Conservation (phyloP, 2,329 filamentous ascomycete genomes). For the Penicillium sp. region DNA sequence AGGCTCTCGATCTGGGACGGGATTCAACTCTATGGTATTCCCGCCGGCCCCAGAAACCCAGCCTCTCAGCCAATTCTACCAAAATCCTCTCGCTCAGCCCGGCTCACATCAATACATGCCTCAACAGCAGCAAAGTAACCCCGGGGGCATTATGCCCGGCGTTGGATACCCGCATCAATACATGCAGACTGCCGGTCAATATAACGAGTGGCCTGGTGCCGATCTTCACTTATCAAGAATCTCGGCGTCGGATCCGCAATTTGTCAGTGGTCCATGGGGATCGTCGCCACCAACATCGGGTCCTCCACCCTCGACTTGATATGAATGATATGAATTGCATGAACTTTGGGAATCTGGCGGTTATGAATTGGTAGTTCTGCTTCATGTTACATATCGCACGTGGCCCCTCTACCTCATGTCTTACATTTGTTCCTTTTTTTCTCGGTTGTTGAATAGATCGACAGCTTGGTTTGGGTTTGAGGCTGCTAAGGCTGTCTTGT, state of each 20-base stretch:
- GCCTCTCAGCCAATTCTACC: slow-evolving; percentile 9
- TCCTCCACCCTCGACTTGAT: background rate
- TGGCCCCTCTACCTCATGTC: background rate
- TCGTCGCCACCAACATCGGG: slow-evolving; percentile 13
- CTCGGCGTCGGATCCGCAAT: slow-evolving; percentile 26
- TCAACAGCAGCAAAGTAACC: background rate
- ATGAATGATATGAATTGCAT: background rate
- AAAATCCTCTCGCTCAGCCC: slow-evolving; percentile 10
- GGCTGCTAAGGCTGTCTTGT: background rate
- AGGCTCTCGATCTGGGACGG: slow-evolving; percentile 4
- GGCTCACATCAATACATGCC: slow-evolving; percentile 12
- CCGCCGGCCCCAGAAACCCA: background rate
- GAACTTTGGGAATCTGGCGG: background rate
- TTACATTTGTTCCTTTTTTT: background rate
- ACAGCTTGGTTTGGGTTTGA: background rate
- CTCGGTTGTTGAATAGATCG: background rate
- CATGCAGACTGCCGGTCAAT: background rate
- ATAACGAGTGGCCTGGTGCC: slow-evolving; percentile 1
- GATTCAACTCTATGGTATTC: slow-evolving; percentile 1
- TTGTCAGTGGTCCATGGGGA: slow-evolving; percentile 32
- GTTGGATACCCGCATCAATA: background rate
- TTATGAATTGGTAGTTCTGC: background rate
- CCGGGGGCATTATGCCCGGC: background rate
- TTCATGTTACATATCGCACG: background rate
- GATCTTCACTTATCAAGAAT: background rate